Base-by-base conservation (phyloP, 345 rosid species). In the Barbarea vulgaris region DNA sequence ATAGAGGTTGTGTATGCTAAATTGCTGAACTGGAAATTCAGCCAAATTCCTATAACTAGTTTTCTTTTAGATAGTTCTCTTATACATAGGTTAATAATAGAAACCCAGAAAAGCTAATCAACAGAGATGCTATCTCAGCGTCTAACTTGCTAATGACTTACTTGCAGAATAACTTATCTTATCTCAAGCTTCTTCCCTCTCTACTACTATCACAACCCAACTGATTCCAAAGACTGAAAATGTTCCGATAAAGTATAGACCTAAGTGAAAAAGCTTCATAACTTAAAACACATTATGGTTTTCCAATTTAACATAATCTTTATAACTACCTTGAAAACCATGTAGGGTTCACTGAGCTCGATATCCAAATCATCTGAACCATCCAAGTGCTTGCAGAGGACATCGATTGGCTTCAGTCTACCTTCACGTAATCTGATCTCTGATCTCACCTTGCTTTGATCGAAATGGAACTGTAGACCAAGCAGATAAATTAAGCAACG, bases 371-470 rank as follows among this genome's bases (percentile, higher is more conserved):
- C 92, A 85, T 90, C 91, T 11, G 93, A 84, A 70, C 87, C 93
- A 84, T 82, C 85, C 41, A 95, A 87, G 76, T 90, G 97, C 80
- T 87, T 92, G 64, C 92, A 85, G 58, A 95, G 80, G 54, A 92
- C 54, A 81, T 95, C 99, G 34, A 95, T 92, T 19, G 99, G 93
- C 79, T 95, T 95, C 24, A 81, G 55, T 57, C 97, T 87, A 46
- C 99, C 99, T 84, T 95, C 97, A 64, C 85, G 91, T 75, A 86
- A 47, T 77, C 97, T 86, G 69, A 90, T 95, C 76, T 89, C 84
- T 44, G 97, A 95, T 78, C 97, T 87, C 68, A 87, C 83, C 84
- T 95, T 92, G 88, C 99, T 95, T 88, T 95, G 99, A 76, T 90
- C 91, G 79, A 87, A 95, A 84, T 95, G 97, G 79, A 92, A 95